A percentile compares a stretch with the other conserved stretches of the same genome.
These are phyloP conservation scores for Pseudodiploospora longispora DNA, from an alignment of 2,329 filamentous ascomycete genomes.

Conservation along the genomic window DNA sequence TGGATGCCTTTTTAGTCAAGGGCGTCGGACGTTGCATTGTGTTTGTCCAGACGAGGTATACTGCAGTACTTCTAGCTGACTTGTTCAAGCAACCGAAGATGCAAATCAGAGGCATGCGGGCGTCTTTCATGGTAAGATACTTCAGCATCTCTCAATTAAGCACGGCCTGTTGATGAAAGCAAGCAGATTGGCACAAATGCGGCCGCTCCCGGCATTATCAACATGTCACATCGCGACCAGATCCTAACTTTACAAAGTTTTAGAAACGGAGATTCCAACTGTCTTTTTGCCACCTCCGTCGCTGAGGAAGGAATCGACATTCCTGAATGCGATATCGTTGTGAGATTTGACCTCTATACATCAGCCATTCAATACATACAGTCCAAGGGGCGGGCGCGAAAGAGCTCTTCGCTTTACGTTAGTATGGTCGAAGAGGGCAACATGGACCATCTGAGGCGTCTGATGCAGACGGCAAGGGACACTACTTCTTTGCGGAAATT, in stretches of 20 bases:
- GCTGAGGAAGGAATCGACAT: conserved; percentile 62
- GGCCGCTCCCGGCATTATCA: conserved; percentile 41
- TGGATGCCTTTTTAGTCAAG: conserved; percentile 56
- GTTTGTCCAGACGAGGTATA: conserved; percentile 74
- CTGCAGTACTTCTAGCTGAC: conserved; percentile 63
- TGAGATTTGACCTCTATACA: conserved; percentile 77
- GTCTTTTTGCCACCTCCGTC: conserved; percentile 58
- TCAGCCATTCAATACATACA: conserved; percentile 95
- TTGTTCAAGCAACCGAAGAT: conserved; percentile 53
- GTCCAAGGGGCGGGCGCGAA: conserved; percentile 78
- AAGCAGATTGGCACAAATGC: conserved; percentile 22
- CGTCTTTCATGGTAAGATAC: conserved; percentile 52
- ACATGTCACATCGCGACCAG: conserved; percentile 65
- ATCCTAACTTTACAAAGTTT: conserved; percentile 63
- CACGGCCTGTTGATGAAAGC: not conserved
- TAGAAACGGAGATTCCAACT: conserved; percentile 50
- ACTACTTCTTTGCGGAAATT: conserved; percentile 63
- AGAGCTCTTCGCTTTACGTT: conserved; percentile 68
- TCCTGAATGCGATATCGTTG: conserved; percentile 57
- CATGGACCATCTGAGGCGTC: conserved; percentile 43
- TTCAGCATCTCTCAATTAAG: not conserved
- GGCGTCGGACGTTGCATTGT: conserved; percentile 59
- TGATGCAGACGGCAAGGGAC: conserved; percentile 52
- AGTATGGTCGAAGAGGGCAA: conserved; percentile 77
- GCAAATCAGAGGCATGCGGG: conserved; percentile 48